A percentile compares a stretch with the other conserved stretches of the same genome.
These are phyloP conservation scores for Plectranthus barbatus DNA, from an alignment of 257 asterid genomes.

Conservation along the genomic window DNA sequence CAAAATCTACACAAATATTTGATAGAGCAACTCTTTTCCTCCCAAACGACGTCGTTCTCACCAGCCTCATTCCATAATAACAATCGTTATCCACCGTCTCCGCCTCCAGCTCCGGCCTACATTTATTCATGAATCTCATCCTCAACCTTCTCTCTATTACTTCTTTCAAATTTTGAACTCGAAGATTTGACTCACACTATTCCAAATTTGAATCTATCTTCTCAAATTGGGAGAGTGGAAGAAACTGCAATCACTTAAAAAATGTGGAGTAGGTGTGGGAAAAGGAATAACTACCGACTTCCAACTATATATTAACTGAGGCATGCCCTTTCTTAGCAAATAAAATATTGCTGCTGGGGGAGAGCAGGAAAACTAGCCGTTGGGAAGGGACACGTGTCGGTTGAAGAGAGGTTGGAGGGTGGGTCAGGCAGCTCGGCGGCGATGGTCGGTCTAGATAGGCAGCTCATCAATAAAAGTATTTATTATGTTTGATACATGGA, in stretches of 20 bases:
- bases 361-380: constrained; percentile 40
- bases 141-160: background rate
- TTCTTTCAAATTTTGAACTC: background rate
- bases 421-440: constrained; percentile 21
- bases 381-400: constrained; percentile 30
- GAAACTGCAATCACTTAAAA: background rate
- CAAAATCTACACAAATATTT: constrained; percentile 9
- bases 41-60: constrained; percentile 47
- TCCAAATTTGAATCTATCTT: too few species aligned
- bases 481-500: too few species aligned
- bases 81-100: background rate
- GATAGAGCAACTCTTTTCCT: constrained; percentile 41
- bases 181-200: background rate
- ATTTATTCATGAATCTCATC: constrained; percentile 13
- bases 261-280: background rate
- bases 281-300: constrained; percentile 15
- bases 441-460: constrained; percentile 39
- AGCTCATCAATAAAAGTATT: constrained; percentile 9
- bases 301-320: background rate
- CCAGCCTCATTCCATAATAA: constrained; percentile 28
- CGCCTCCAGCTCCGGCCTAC: background rate
- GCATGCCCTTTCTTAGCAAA: background rate
- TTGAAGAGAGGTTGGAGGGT: background rate
- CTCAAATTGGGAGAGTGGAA: background rate
- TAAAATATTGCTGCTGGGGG: constrained; percentile 3